These are phyloP conservation scores for Phytophthora kernoviae DNA, from an alignment of 352 stramenopile species.

Conservation along the genomic window DNA sequence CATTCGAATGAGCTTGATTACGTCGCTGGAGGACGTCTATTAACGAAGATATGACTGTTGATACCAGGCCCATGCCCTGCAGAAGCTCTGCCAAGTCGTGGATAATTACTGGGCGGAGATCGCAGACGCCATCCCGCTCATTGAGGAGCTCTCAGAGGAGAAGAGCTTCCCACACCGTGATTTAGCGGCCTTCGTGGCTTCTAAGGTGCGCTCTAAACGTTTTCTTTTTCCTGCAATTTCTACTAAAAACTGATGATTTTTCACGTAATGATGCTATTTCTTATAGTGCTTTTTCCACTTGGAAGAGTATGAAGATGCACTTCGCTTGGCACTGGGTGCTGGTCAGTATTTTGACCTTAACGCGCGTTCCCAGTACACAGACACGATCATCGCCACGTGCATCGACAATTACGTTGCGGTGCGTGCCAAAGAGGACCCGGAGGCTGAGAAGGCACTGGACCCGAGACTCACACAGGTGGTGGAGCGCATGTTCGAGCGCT, in stretches of 20 bases:
- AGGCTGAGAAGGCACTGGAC: constrained; percentile 81
- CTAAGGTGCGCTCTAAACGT: constrained; percentile 52
- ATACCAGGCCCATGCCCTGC: constrained; percentile 83
- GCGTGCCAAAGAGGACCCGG: constrained; percentile 75
- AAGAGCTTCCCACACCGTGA: constrained; percentile 90
- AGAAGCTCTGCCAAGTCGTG: constrained; percentile 92
- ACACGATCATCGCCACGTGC: constrained; percentile 96
- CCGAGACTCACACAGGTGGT: constrained; percentile 95
- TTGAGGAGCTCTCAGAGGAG: constrained; percentile 95
- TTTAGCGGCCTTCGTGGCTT: constrained; percentile 92
- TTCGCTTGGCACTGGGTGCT: constrained; percentile 94
- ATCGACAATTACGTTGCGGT: constrained; percentile 98
- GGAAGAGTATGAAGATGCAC: constrained; percentile 96
- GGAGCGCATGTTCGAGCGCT: constrained; percentile 98
- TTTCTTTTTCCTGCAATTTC: neutral
- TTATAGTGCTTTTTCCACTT: constrained; percentile 97
- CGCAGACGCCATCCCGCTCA: constrained; percentile 89
- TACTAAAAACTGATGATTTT: neutral
- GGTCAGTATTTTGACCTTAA: constrained; percentile 96
- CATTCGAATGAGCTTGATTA: constrained; percentile 1
- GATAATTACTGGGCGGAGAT: constrained; percentile 96
- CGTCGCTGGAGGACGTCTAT: neutral
- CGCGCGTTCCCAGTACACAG: constrained; percentile 94
- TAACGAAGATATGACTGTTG: constrained; percentile 12
- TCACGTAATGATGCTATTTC: constrained; percentile 15